Base-by-base conservation (phyloP, 768 basidiomycete species). In the Boletus tomentosulus region DNA sequence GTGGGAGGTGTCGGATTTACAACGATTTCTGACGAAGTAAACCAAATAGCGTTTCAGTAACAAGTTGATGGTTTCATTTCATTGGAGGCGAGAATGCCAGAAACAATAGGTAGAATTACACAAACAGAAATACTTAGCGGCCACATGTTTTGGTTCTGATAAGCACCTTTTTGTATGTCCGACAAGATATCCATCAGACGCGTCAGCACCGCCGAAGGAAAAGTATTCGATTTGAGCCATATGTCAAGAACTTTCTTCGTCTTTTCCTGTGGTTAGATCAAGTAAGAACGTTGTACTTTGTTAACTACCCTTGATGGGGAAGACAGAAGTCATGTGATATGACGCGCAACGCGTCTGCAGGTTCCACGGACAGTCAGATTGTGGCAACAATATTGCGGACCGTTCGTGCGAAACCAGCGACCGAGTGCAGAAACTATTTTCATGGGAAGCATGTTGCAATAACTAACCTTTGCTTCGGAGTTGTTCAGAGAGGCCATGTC, bases 211-310 rank as follows among this genome's bases (percentile, higher is more conserved):
- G 79, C 68, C 64, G 84, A 68, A 54, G 93, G 87, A 75, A 99
- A 99, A 46, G 96, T 96, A 72, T 78, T 83, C 54, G 85, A 83
- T 72, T 95, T 96, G 64, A 79, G 81, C 96, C 96, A 99, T 65
- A 99, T 98, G 74, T 98, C 97, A 72, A 96, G 83, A 66, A 99
- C 85, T 73, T 98, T 98, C 78, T 88, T 87, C 44, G 90, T 81
- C 76, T 99, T 99, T 78, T 97, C 96, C 95, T 98, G 78, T 72
- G 68, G 55, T 67, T 57, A 58, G 57, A 62, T 65, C 65, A 64
- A 59, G 66, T 70, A 69, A 71, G 62, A 67, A 67, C 51, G 52
- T 57, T 57, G 60, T 62, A 58, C 58, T 54, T 61, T 57, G 77
- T 82, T 72, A 55, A 82, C 77, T 73, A 71, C 65, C 67, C 65